Percentiles rank a stretch among this genome's conserved stretches.
Conservation (phyloP, 192 early-diverging fungal species). For the Obelidium mucronatum region DNA sequence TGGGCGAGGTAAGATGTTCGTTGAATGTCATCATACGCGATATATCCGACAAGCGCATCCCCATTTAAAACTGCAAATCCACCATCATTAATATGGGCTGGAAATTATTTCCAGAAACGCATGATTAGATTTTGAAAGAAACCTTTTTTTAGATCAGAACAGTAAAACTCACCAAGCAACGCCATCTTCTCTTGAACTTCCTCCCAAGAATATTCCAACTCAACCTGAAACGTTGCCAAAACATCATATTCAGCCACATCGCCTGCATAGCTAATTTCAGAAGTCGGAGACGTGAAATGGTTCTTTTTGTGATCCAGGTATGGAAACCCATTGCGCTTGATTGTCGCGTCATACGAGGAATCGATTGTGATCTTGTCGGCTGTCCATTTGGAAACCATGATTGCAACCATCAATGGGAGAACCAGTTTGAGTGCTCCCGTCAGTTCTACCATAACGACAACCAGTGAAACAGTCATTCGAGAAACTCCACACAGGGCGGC, state of each 20-base stretch:
- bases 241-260: constrained; percentile 50
- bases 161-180: constrained; percentile 64
- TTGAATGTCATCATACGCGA: constrained; percentile 74
- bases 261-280: constrained; percentile 63
- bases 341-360: constrained; percentile 74
- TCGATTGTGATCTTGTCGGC: constrained; percentile 68
- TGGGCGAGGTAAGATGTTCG: background rate
- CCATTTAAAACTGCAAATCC: constrained; percentile 78
- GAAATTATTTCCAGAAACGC: background rate
- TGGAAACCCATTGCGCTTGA: constrained; percentile 77
- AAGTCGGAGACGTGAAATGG: too few relatives aligned
- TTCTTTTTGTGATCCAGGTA: constrained; percentile 80
- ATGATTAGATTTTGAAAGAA: background rate
- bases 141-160: constrained; percentile 55
- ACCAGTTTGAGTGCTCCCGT: constrained; percentile 88
- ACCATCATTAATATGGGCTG: constrained; percentile 61
- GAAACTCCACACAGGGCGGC: constrained; percentile 83
- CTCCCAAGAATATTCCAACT: constrained; percentile 64
- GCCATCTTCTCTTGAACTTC: constrained; percentile 61
- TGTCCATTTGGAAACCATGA: constrained; percentile 64
- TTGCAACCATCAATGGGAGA: constrained; percentile 52
- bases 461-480: constrained; percentile 82
- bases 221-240: constrained; percentile 58
- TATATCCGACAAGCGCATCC: constrained; percentile 63
- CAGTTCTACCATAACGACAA: constrained; percentile 94